phyloP scores from a whole-genome alignment of 257 asterid species.

The Echites panduratus region DNA sequence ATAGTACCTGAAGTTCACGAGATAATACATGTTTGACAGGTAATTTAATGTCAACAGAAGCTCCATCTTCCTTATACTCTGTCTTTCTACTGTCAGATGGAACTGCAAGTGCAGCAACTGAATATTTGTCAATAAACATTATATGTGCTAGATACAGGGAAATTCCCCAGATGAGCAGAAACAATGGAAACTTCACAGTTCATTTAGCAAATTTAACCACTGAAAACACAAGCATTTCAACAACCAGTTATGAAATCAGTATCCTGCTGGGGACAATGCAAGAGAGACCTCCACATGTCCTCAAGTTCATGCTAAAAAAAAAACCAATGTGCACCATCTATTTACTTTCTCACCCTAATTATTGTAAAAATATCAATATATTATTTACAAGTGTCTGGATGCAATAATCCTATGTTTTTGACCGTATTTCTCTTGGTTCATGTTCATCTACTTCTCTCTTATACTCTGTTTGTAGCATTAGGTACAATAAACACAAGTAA shows the following conservation, averaged over 20 bases:
- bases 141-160: not conserved
- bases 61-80: constrained; percentile 83
- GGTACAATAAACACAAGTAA: not conserved
- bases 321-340: not conserved
- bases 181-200: not conserved
- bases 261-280: not conserved
- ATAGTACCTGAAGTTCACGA: constrained; percentile 89
- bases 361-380: not conserved
- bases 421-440: not conserved
- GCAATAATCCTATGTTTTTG: not conserved
- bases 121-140: not conserved
- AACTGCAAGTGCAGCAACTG: constrained; percentile 43
- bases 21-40: constrained; percentile 95
- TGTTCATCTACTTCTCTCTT: not conserved
- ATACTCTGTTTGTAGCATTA: not conserved
- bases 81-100: constrained; percentile 64
- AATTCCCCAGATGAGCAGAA: not conserved
- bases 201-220: not conserved
- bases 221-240: not conserved
- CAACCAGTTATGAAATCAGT: not conserved
- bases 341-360: not conserved
- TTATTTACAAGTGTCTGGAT: not conserved
- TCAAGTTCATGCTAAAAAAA: not conserved
- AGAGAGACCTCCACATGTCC: not conserved
- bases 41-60: constrained; percentile 71